Evolutionary conservation across 768 basidiomycete species (phyloP).

Genomic region (Amyloporia xantha): DNA sequence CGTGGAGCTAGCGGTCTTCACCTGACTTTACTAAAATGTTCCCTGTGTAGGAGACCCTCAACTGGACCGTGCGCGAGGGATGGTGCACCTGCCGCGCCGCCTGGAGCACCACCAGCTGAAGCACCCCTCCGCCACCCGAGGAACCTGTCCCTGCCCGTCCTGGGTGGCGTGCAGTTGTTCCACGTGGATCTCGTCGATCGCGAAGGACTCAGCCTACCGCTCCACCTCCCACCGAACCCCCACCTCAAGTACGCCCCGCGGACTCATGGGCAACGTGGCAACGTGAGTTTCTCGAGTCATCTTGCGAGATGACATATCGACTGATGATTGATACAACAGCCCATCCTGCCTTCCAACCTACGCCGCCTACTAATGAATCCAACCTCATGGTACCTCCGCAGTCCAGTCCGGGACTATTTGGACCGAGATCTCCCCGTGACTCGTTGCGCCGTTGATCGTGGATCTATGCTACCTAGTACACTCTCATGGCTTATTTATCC

Average conservation of each 20-base stretch:
- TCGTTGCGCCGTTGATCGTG: background rate
- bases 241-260: conserved; percentile 15
- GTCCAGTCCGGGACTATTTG: conserved; percentile 65
- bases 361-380: conserved; percentile 42
- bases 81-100: conserved; percentile 12
- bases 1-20: no score
- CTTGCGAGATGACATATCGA: background rate
- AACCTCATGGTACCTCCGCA: conserved; percentile 54
- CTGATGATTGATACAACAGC: conserved; percentile 34
- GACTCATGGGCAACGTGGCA: conserved; percentile 38
- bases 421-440: conserved; percentile 60
- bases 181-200: conserved; percentile 18
- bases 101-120: conserved; percentile 39
- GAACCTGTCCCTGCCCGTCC: conserved; percentile 41
- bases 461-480: background rate
- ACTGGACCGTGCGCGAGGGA: conserved; percentile 22
- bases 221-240: conserved; percentile 17
- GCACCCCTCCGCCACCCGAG: conserved; percentile 35
- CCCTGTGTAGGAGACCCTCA: conserved; percentile 36
- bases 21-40: conserved; percentile 4
- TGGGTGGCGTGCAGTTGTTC: conserved; percentile 54
- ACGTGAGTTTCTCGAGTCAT: conserved; percentile 28
- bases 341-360: conserved; percentile 48
- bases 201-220: conserved; percentile 10
- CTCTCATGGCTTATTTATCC: background rate